phyloP scores from a whole-genome alignment of 345 rosid genomes.

The Bruguiera parviflora region DNA sequence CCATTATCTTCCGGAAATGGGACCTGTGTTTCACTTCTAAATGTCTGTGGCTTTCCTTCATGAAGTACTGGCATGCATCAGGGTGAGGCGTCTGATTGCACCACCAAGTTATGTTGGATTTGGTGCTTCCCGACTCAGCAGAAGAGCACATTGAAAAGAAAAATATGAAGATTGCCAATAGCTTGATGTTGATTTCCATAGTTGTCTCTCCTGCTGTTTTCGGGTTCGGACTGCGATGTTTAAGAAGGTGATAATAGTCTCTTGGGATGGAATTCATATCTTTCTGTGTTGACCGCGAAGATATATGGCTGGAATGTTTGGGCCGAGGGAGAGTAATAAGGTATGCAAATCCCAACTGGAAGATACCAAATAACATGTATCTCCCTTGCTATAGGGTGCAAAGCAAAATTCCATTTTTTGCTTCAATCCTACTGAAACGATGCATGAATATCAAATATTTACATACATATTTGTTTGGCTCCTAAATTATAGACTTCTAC shows the following conservation, averaged over 20 bases:
- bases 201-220: neutral
- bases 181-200: slow-evolving; percentile 22
- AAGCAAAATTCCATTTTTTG: slow-evolving; percentile 11
- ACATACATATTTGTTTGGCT: too few relatives aligned
- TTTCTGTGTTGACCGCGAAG: neutral
- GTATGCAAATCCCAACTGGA: slow-evolving; percentile 30
- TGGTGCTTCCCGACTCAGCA: slow-evolving; percentile 14
- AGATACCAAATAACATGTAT: slow-evolving; percentile 7
- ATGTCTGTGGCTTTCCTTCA: slow-evolving; percentile 22
- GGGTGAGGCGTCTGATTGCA: slow-evolving; percentile 81
- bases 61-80: slow-evolving; percentile 53
- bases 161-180: slow-evolving; percentile 24
- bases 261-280: slow-evolving; percentile 1
- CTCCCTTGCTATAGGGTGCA: slow-evolving; percentile 24
- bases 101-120: slow-evolving; percentile 50
- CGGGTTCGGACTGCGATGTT: slow-evolving; percentile 12
- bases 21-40: slow-evolving; percentile 37
- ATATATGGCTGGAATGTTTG: neutral
- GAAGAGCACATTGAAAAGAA: slow-evolving; percentile 23
- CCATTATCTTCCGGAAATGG: slow-evolving; percentile 48
- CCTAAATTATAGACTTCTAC: too few relatives aligned
- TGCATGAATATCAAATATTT: too few relatives aligned
- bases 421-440: neutral
- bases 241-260: slow-evolving; percentile 18
- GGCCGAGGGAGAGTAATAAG: slow-evolving; percentile 10